Evolutionary conservation across 2,329 filamentous ascomycete species (phyloP).

Genomic region (Cladophialophora chaetospira): DNA sequence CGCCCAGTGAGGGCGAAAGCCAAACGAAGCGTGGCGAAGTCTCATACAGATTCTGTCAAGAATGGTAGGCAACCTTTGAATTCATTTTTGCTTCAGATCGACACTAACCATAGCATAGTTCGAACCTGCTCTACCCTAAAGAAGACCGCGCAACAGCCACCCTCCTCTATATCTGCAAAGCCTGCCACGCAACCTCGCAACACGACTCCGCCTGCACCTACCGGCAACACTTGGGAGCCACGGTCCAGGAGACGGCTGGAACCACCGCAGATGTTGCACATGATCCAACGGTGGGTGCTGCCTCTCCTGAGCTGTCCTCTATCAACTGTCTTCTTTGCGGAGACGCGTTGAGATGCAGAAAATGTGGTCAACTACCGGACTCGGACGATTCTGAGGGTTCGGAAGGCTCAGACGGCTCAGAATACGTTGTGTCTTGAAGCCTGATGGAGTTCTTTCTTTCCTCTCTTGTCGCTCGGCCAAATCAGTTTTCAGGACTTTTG

Average conservation of each 20-base stretch:
- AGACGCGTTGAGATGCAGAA: slow-evolving; percentile 56
- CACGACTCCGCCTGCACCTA: slow-evolving; percentile 90
- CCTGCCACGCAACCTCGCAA: slow-evolving; percentile 86
- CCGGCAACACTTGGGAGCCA: slow-evolving; percentile 88
- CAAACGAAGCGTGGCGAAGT: slow-evolving; percentile 64
- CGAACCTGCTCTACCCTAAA: slow-evolving; percentile 96
- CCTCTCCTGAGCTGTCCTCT: slow-evolving; percentile 38
- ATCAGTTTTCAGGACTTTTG: slow-evolving; percentile 37
- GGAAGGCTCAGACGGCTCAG: neutral
- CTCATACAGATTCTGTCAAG: slow-evolving; percentile 95
- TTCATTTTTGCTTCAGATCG: neutral
- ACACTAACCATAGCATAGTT: slow-evolving; percentile 53
- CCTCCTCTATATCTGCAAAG: slow-evolving; percentile 93
- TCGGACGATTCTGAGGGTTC: slow-evolving; percentile 8
- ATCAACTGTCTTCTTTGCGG: slow-evolving; percentile 59
- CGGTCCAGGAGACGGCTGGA: slow-evolving; percentile 91
- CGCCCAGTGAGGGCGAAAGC: slow-evolving; percentile 42
- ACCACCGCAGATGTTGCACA: slow-evolving; percentile 96
- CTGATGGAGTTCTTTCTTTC: neutral
- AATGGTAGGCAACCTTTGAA: slow-evolving; percentile 64
- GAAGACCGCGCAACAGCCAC: slow-evolving; percentile 83
- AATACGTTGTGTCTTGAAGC: neutral
- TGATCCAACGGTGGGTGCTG: slow-evolving; percentile 92
- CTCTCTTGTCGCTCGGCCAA: slow-evolving; percentile 12
- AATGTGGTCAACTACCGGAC: slow-evolving; percentile 50